These are phyloP conservation scores for Thalassiosira exigua DNA, from an alignment of 352 stramenopile species.

Conservation along the genomic window DNA sequence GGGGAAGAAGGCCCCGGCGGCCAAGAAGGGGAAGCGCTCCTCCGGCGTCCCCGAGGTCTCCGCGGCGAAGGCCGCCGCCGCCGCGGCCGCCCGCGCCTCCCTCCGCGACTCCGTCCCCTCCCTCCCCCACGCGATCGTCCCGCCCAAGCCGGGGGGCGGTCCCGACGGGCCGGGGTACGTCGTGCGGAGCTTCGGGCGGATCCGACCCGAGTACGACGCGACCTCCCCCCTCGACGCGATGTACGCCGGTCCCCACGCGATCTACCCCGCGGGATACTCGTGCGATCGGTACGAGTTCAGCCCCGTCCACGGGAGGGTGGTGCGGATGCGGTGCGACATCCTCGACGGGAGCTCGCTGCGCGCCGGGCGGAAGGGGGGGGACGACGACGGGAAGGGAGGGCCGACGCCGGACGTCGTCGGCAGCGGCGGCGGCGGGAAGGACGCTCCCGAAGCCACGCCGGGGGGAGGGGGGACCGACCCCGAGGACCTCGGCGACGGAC, in stretches of 20 bases:
- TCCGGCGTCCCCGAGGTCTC: constrained; percentile 38
- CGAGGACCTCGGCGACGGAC: constrained; percentile 58
- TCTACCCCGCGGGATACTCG: constrained; percentile 84
- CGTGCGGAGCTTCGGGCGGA: constrained; percentile 74
- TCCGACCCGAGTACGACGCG: constrained; percentile 54
- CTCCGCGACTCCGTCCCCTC: constrained; percentile 59
- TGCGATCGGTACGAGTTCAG: constrained; percentile 83
- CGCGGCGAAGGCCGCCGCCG: constrained; percentile 59
- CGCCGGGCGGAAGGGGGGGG: constrained; percentile 13
- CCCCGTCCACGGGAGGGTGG: constrained; percentile 77
- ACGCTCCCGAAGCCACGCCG: constrained; percentile 24
- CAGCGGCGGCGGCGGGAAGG: constrained; percentile 14
- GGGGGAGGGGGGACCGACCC: constrained; percentile 1
- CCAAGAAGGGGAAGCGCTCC: constrained; percentile 34
- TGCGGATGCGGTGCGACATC: constrained; percentile 83
- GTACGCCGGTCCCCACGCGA: constrained; percentile 67
- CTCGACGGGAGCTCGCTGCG: constrained; percentile 68
- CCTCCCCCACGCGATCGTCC: constrained; percentile 60
- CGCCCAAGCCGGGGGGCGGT: no score
- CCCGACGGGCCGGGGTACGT: no score
- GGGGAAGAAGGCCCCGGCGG: constrained; percentile 4
- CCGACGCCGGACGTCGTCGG: constrained; percentile 10
- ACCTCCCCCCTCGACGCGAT: constrained; percentile 29
- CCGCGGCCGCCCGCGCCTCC: constrained; percentile 49
- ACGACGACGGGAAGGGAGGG: neutral